A percentile compares a stretch with the other conserved stretches of the same genome.
Conservation (phyloP, 495 filamentous ascomycete genomes). For the Hypoxylon rickii region DNA sequence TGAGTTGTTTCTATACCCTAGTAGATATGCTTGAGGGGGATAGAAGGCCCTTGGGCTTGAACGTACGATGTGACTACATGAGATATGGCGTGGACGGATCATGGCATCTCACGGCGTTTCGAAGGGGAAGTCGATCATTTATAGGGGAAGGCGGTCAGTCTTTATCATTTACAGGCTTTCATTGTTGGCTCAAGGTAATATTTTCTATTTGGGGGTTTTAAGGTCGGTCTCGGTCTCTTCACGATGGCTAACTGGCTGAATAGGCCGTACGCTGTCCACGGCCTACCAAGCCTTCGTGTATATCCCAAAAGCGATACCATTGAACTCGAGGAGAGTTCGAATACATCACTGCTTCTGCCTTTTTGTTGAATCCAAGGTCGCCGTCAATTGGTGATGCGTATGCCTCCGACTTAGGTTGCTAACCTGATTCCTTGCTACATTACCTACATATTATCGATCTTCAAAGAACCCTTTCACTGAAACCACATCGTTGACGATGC, state of each 20-base stretch:
- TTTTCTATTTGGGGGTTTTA: background rate
- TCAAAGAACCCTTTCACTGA: too few species aligned
- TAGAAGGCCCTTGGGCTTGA: background rate
- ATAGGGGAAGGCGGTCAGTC: background rate
- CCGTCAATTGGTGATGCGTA: too few species aligned
- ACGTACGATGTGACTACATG: conserved; percentile 10
- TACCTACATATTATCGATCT: background rate
- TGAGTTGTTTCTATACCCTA: conserved; percentile 12
- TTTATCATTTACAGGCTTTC: conserved; percentile 1
- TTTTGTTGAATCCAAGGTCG: too few species aligned
- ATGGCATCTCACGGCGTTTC: conserved; percentile 24
- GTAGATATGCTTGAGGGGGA: background rate
- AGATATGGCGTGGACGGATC: conserved; percentile 18
- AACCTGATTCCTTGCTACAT: background rate
- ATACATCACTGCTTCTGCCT: background rate
- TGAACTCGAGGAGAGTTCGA: conserved; percentile 15
- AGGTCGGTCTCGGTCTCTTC: conserved; percentile 1
- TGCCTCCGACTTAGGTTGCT: too few species aligned
- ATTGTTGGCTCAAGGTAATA: background rate
- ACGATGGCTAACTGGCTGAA: conserved; percentile 4
- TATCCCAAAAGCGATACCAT: conserved; percentile 7
- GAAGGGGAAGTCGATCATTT: too few species aligned
- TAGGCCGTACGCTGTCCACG: background rate
- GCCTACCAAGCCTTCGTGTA: background rate
- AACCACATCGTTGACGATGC: too few species aligned